phyloP scores from a whole-genome alignment of 805 yeast genomes.

The Metschnikowia proteae region DNA sequence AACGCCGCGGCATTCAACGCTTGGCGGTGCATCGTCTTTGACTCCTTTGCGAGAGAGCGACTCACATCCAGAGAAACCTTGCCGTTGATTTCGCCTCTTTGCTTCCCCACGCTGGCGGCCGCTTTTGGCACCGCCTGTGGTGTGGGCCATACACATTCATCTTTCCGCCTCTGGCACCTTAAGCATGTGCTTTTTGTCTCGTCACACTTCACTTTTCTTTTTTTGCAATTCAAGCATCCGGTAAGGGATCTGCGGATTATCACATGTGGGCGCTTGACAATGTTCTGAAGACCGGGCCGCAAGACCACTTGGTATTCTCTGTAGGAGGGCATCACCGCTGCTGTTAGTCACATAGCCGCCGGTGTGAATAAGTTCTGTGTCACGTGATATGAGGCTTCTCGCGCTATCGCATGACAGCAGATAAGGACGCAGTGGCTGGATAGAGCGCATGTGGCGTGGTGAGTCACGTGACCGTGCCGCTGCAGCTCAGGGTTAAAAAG shows the following conservation, averaged over 20 bases:
- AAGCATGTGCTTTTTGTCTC: constrained; percentile 11
- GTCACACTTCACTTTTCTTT: constrained; percentile 15
- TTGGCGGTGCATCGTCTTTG: neutral
- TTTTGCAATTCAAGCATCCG: constrained; percentile 16
- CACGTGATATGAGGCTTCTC: neutral
- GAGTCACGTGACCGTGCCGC: neutral
- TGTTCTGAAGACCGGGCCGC: constrained; percentile 1
- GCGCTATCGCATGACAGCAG: neutral
- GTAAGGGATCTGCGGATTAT: constrained; percentile 4
- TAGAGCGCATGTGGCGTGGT: neutral
- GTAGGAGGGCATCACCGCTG: constrained; percentile 4
- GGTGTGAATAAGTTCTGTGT: neutral
- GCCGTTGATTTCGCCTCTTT: neutral
- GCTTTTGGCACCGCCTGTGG: neutral
- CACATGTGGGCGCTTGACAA: neutral
- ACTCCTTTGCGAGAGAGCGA: neutral
- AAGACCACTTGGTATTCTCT: constrained; percentile 12
- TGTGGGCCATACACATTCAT: constrained; percentile 10
- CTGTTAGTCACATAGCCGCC: neutral
- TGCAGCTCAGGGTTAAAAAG: neutral
- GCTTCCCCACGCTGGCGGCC: no score
- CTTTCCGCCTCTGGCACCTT: constrained; percentile 9
- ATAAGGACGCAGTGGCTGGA: neutral
- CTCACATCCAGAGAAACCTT: neutral
- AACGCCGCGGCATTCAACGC: neutral